Evolutionary conservation across 1,139 yeast genomes (phyloP).

Genomic region (Candida mesenterica): DNA sequence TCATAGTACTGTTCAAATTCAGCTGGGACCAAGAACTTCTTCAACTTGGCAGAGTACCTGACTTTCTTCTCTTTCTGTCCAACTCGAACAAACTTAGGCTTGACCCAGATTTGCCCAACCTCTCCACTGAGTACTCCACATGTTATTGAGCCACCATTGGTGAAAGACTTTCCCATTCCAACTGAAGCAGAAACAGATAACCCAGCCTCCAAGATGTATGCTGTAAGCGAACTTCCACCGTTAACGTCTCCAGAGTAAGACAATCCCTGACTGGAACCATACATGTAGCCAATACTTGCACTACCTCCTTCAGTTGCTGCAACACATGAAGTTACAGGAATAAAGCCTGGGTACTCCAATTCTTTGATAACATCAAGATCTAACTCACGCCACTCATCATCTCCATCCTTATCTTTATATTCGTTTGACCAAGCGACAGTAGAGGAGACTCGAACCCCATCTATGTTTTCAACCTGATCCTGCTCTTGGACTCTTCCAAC

Average conservation of each 20-base stretch:
- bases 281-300: background rate
- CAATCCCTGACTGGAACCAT: background rate
- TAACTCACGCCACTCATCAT: background rate
- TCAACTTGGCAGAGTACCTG: background rate
- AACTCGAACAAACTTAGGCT: background rate
- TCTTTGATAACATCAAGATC: background rate
- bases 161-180: background rate
- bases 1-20: background rate
- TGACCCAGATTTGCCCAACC: slow-evolving; percentile 2
- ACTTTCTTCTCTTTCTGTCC: background rate
- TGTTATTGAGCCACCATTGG: background rate
- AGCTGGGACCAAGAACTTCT: background rate
- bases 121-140: background rate
- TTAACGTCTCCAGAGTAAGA: background rate
- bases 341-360: background rate
- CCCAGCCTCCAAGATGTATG: background rate
- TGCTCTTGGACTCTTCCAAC: background rate
- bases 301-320: background rate
- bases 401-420: background rate
- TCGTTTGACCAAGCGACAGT: background rate
- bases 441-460: background rate
- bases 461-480: background rate
- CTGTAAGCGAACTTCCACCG: too few species aligned
- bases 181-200: background rate
- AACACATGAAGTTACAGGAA: slow-evolving; percentile 1